Evolutionary conservation across 208 protist genomes (phyloP).

Genomic region (Wallacemonas rigidus): DNA sequence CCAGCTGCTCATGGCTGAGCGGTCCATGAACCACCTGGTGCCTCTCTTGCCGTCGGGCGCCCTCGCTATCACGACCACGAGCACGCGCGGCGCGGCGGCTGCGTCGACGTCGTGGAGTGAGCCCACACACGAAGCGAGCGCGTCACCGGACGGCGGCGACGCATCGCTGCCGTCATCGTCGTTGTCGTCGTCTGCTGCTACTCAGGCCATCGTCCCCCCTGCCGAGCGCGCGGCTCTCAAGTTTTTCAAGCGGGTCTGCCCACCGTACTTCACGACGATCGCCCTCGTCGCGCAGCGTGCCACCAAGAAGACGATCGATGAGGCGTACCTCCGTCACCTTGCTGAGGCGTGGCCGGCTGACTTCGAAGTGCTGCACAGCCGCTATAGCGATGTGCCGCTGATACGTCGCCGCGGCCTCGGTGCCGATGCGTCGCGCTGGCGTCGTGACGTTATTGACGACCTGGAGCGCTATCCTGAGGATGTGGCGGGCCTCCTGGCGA

Average conservation of each 20-base stretch:
- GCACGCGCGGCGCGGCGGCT: conserved; percentile 19
- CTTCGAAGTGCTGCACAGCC: conserved; percentile 62
- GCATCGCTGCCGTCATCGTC: neutral
- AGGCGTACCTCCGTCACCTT: conserved; percentile 36
- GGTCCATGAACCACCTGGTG: conserved; percentile 57
- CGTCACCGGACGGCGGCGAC: neutral
- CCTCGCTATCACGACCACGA: conserved; percentile 23
- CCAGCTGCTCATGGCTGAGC: conserved; percentile 51
- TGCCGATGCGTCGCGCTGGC: conserved; percentile 72
- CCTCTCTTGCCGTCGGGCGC: conserved; percentile 39
- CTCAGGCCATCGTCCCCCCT: neutral
- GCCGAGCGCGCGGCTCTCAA: conserved; percentile 31
- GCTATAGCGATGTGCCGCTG: conserved; percentile 54
- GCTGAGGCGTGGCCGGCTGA: conserved; percentile 38
- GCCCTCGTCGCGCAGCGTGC: conserved; percentile 78
- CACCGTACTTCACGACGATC: conserved; percentile 72
- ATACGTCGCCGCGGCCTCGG: conserved; percentile 58
- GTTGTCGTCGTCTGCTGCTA: neutral
- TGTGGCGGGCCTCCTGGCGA: conserved; percentile 45
- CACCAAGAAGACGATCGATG: conserved; percentile 76
- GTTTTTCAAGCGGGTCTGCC: conserved; percentile 75
- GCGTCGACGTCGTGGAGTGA: neutral
- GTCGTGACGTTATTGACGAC: conserved; percentile 57
- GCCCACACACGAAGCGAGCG: neutral
- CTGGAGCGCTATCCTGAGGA: conserved; percentile 75